Conservation (phyloP, 2,329 filamentous ascomycete species). For the Fusarium hainanense region DNA sequence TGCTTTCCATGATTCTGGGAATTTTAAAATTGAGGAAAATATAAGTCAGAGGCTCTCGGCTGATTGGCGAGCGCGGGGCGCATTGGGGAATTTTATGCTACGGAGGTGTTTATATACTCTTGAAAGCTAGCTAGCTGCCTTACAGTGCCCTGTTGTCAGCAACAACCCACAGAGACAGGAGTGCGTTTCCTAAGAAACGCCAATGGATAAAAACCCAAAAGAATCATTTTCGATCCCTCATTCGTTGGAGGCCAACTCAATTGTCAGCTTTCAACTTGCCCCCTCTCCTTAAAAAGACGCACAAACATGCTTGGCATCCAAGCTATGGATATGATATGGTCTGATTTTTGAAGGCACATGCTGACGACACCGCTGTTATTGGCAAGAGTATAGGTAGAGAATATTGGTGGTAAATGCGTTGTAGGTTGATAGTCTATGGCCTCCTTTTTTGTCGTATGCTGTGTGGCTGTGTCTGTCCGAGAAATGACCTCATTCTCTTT, state of each 20-base stretch:
- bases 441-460: background rate
- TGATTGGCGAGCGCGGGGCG: slow-evolving; percentile 9
- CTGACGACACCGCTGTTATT: slow-evolving; percentile 34
- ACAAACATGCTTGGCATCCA: slow-evolving; percentile 41
- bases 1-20: background rate
- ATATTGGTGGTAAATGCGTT: background rate
- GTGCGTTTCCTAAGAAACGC: slow-evolving; percentile 1
- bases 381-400: slow-evolving; percentile 2
- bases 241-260: slow-evolving; percentile 20
- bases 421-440: background rate
- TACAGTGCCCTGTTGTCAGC: background rate
- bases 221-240: background rate
- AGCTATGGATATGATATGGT: slow-evolving; percentile 42
- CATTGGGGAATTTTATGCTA: background rate
- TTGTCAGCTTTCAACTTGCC: slow-evolving; percentile 18
- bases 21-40: background rate
- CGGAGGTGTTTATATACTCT: background rate
- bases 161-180: background rate
- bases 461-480: slow-evolving; percentile 2
- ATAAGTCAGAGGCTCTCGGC: background rate
- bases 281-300: slow-evolving; percentile 17
- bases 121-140: background rate
- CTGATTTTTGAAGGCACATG: slow-evolving; percentile 42
- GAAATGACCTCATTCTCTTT: slow-evolving; percentile 1
- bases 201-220: background rate